Evolutionary conservation across 257 asterid species (phyloP).

Genomic region (Capsicum pubescens): DNA sequence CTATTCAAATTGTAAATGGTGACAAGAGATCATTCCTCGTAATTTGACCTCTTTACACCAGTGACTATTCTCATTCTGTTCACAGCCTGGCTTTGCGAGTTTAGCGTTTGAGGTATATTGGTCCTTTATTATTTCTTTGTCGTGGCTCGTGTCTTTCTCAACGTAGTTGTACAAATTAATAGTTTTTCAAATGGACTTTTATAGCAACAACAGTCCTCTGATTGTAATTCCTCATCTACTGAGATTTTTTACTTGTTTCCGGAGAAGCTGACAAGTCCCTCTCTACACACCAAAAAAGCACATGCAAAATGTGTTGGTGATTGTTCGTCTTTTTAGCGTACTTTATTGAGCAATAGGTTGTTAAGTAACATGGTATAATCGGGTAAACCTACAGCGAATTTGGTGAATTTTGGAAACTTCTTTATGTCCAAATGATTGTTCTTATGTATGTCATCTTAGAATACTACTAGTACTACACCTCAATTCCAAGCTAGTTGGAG

Average conservation of each 20-base stretch:
- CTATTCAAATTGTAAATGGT: too few relatives aligned
- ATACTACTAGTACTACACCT: background rate
- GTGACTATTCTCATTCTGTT: background rate
- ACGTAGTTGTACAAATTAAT: background rate
- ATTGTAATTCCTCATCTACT: background rate
- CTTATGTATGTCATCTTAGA: background rate
- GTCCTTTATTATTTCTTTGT: background rate
- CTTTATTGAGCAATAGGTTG: background rate
- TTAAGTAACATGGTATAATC: background rate
- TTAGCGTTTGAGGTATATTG: background rate
- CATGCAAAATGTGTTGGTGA: background rate
- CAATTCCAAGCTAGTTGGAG: background rate
- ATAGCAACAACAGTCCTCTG: background rate
- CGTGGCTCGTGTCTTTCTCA: background rate
- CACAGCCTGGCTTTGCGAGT: background rate
- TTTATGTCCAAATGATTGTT: background rate
- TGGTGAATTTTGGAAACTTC: background rate
- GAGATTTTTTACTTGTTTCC: background rate
- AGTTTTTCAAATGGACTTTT: background rate
- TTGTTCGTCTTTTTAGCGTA: background rate
- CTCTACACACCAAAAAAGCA: background rate
- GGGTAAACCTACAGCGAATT: background rate
- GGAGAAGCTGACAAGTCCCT: background rate
- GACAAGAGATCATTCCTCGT: too few relatives aligned
- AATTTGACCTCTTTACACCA: background rate